Evolutionary conservation across 176 grass and related monocot genomes (phyloP), one percentile per base, ranked within the genome.

Genomic region (Tillandsia fasciculata): DNA sequence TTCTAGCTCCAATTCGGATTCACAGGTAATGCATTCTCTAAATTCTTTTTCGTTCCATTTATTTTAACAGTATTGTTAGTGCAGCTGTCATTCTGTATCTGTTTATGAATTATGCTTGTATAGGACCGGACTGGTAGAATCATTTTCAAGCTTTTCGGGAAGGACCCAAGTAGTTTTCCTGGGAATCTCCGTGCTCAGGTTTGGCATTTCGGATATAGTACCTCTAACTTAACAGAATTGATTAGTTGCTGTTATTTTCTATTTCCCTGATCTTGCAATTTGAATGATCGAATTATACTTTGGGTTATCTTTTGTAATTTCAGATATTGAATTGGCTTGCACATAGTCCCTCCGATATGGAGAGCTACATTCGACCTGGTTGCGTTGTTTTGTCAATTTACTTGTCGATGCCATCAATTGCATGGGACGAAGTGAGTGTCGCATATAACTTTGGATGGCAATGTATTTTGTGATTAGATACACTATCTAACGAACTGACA

Each of bases 61-160:
- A 42, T 42, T 42, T 42, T 7, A 42, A 42, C 33, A 42, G 33
- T 7, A 42, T 42, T 42, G 33, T 42, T 42, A 20, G 15, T 18
- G 52, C 15, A 61, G 15, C 56, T 9, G 9, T 17, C 22, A 61
- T 61, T 8, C 22, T 9, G 56, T 61, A 20, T 72, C 0, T 52
- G 49, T 29, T 10, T 51, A 64, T 68, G 47, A 47, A 5, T 51
- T 81, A 18, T 73, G 51, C 29, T 66, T 77, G 69, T 72, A 27
- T 78, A 99, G 95, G 95, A 99, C 14, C 90, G 90, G 27, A 93
- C 95, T 75, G 95, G 95, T 49, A 81, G 90, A 67, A 99, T 99
- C 71, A 87, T 94, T 68, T 99, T 99, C 70, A 99, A 99, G 75
- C 87, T 99, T 27, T 99, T 99, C 78, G 95, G 84, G 72, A 99